These are phyloP conservation scores for Kazachstania sp. DNA, from an alignment of 1,139 yeast genomes.

Conservation along the genomic window DNA sequence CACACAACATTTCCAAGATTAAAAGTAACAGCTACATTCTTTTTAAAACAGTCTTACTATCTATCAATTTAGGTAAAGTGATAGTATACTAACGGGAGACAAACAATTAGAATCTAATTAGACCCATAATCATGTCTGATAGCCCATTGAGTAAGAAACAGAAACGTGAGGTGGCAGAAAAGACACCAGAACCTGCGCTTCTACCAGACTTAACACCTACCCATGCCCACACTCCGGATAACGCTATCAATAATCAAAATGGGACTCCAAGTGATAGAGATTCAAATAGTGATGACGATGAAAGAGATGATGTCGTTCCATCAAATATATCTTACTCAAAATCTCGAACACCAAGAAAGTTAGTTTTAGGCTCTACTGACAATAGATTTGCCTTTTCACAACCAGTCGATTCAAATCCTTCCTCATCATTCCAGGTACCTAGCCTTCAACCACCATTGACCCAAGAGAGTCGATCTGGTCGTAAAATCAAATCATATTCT, in stretches of 20 bases:
- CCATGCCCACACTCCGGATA: background rate
- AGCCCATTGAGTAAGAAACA: slow-evolving; percentile 18
- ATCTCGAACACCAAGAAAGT: slow-evolving; percentile 21
- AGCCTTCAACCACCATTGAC: slow-evolving; percentile 18
- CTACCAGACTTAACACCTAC: background rate
- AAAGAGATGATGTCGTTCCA: background rate
- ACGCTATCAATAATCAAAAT: background rate
- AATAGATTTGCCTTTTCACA: slow-evolving; percentile 22
- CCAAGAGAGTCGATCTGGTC: slow-evolving; percentile 15
- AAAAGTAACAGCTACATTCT: too few species aligned
- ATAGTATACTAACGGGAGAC: too few species aligned
- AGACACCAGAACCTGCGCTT: slow-evolving; percentile 4
- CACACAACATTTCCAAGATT: too few species aligned
- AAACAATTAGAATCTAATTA: too few species aligned
- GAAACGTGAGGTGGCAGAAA: slow-evolving; percentile 6
- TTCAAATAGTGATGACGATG: background rate
- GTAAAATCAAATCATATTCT: slow-evolving; percentile 23
- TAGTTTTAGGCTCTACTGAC: slow-evolving; percentile 23
- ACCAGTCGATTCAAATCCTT: slow-evolving; percentile 11
- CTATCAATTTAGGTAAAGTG: too few species aligned
- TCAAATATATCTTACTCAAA: background rate
- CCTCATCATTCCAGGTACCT: slow-evolving; percentile 18
- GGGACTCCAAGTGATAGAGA: too few species aligned
- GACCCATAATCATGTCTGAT: slow-evolving; percentile 6
- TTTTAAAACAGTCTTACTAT: too few species aligned